Percentiles rank a stretch among this genome's conserved stretches.
phyloP scores from a whole-genome alignment of 2,329 filamentous ascomycete genomes.

The Aspergillus novoparasiticus region DNA sequence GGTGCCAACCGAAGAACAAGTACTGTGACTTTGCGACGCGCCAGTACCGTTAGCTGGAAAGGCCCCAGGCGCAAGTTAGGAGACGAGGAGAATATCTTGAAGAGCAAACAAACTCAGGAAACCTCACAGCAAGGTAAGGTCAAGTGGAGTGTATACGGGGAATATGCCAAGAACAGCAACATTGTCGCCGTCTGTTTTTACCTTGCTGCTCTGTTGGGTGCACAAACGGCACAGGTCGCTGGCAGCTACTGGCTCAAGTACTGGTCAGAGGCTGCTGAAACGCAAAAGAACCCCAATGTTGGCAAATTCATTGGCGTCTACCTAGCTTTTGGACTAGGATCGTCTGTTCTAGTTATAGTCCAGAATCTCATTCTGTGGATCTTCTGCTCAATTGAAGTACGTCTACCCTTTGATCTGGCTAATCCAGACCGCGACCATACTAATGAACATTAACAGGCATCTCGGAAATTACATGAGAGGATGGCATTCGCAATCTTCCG shows the following conservation, averaged over 20 bases:
- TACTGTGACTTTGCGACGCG: slow-evolving; percentile 79
- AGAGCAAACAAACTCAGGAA: slow-evolving; percentile 85
- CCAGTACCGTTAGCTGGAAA: slow-evolving; percentile 87
- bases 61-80: slow-evolving; percentile 80
- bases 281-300: slow-evolving; percentile 68
- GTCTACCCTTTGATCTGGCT: slow-evolving; percentile 26
- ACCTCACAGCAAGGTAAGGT: slow-evolving; percentile 93
- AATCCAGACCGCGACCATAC: not conserved
- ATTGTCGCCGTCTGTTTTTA: slow-evolving; percentile 81
- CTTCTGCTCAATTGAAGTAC: slow-evolving; percentile 96
- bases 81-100: slow-evolving; percentile 74
- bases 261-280: slow-evolving; percentile 82
- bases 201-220: slow-evolving; percentile 71
- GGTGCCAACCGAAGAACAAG: slow-evolving; percentile 66
- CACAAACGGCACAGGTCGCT: slow-evolving; percentile 80
- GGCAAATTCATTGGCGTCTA: slow-evolving; percentile 95
- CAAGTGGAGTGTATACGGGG: slow-evolving; percentile 91
- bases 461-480: slow-evolving; percentile 90
- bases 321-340: slow-evolving; percentile 89
- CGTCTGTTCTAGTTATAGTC: slow-evolving; percentile 79
- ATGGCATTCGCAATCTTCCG: slow-evolving; percentile 98
- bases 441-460: slow-evolving; percentile 60
- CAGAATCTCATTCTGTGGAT: slow-evolving; percentile 98
- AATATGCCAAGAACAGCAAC: slow-evolving; percentile 96
- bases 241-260: slow-evolving; percentile 91